A percentile compares a stretch with the other conserved stretches of the same genome.
phyloP scores from a whole-genome alignment of 139 green algal species.

The Chlamydomonas sp. region DNA sequence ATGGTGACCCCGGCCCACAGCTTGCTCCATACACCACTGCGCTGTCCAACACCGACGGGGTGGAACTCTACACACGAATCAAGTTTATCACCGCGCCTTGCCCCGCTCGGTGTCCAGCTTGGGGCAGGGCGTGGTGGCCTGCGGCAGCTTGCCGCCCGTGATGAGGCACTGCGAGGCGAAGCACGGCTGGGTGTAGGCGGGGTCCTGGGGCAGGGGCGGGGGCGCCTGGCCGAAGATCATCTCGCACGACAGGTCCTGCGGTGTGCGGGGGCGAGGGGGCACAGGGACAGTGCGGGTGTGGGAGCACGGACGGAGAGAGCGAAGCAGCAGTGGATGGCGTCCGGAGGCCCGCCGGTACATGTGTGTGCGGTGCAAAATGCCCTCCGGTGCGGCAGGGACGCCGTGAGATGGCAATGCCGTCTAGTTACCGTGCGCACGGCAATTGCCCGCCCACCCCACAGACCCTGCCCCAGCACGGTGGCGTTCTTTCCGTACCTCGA shows the following conservation, averaged over 20 bases:
- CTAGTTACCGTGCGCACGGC: no score
- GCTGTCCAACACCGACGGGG: no score
- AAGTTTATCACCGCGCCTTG: neutral
- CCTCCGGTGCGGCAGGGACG: neutral
- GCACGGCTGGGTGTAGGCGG: slow-evolving; percentile 66
- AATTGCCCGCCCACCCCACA: neutral
- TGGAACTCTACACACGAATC: no score
- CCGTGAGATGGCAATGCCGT: no score
- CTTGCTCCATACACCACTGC: no score
- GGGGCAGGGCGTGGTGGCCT: slow-evolving; percentile 28
- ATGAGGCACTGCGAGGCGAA: slow-evolving; percentile 58
- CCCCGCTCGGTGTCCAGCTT: slow-evolving; percentile 52
- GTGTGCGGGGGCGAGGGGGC: no score
- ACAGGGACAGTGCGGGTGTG: no score
- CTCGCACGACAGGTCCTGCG: slow-evolving; percentile 63
- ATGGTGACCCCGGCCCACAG: no score
- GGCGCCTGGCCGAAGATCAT: slow-evolving; percentile 79
- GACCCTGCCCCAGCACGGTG: neutral
- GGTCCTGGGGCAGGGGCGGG: slow-evolving; percentile 56
- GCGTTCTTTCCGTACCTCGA: slow-evolving; percentile 41
- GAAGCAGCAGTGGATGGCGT: no score
- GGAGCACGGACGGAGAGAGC: no score
- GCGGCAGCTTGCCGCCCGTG: neutral
- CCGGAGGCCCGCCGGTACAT: no score
- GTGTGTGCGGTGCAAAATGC: no score